phyloP scores from a whole-genome alignment of 495 filamentous ascomycete genomes.

The Penicillium tannophilum region DNA sequence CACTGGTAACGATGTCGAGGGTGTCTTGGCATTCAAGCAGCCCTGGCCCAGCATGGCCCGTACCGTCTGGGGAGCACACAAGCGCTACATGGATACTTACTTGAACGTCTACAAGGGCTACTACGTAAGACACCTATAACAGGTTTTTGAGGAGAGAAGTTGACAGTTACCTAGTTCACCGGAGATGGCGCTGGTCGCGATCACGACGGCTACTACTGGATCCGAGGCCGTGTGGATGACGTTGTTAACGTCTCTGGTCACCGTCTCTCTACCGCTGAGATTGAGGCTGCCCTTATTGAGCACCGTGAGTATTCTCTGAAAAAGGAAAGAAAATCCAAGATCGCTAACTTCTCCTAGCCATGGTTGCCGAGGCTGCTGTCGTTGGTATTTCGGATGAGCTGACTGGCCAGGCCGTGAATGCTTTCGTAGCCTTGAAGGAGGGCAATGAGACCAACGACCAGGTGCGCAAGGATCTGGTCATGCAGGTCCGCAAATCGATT shows the following conservation, averaged over 20 bases:
- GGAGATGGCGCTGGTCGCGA: constrained; percentile 97
- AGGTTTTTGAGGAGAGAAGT: background rate
- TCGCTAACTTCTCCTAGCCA: constrained; percentile 29
- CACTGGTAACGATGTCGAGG: constrained; percentile 95
- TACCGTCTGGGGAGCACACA: constrained; percentile 97
- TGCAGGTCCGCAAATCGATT: constrained; percentile 95
- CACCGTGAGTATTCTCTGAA: constrained; percentile 57
- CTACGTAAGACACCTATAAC: constrained; percentile 67
- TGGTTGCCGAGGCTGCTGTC: constrained; percentile 90
- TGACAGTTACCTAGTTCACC: constrained; percentile 73
- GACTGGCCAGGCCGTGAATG: constrained; percentile 95
- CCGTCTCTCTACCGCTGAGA: constrained; percentile 94
- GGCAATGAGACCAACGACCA: constrained; percentile 77
- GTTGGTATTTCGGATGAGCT: constrained; percentile 92
- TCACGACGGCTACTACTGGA: constrained; percentile 99
- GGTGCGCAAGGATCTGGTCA: constrained; percentile 85
- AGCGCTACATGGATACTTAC: constrained; percentile 98
- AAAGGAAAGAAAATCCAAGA: background rate
- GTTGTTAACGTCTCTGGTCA: constrained; percentile 98
- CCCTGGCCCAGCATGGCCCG: constrained; percentile 98
- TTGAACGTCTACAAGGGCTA: constrained; percentile 97
- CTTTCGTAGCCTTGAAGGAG: constrained; percentile 93
- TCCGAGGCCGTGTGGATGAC: constrained; percentile 96
- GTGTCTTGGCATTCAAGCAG: constrained; percentile 97
- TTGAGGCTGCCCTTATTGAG: constrained; percentile 94